Percentiles rank a stretch among this genome's conserved stretches.
phyloP scores from a whole-genome alignment of 2,329 filamentous ascomycete species.

The Aschersonia sp. region DNA sequence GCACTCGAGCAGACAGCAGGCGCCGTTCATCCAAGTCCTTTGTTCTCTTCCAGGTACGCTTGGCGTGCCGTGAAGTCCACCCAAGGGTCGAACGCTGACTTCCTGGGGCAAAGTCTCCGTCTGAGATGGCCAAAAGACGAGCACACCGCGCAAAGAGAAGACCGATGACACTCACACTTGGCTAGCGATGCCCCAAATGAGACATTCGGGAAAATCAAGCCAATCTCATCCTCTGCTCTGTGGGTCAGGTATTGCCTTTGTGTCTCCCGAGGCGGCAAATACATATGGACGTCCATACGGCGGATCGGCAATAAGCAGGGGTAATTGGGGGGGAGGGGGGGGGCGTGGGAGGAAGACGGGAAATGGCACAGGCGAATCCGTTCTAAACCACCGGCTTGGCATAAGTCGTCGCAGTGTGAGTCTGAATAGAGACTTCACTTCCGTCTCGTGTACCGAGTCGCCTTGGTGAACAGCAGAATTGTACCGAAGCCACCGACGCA shows the following conservation, averaged over 20 bases:
- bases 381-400: too few species aligned
- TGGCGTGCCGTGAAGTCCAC: too few species aligned
- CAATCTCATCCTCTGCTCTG: neutral
- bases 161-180: neutral
- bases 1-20: too few species aligned
- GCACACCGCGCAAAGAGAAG: neutral
- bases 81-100: too few species aligned
- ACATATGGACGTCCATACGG: neutral
- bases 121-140: neutral
- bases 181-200: neutral
- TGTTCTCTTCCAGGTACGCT: too few species aligned
- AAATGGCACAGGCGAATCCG: neutral
- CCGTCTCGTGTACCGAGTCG: too few species aligned
- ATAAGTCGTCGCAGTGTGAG: too few species aligned
- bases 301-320: neutral
- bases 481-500: too few species aligned
- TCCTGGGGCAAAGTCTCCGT: neutral
- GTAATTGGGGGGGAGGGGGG: neutral
- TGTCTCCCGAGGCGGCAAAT: neutral
- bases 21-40: too few species aligned
- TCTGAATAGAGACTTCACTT: too few species aligned
- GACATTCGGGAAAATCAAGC: neutral
- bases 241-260: neutral
- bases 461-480: too few species aligned
- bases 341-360: neutral